A percentile compares a stretch with the other conserved stretches of the same genome.
These are phyloP conservation scores for Entomortierella parvispora DNA, from an alignment of 192 early-diverging fungal genomes.

Conservation along the genomic window DNA sequence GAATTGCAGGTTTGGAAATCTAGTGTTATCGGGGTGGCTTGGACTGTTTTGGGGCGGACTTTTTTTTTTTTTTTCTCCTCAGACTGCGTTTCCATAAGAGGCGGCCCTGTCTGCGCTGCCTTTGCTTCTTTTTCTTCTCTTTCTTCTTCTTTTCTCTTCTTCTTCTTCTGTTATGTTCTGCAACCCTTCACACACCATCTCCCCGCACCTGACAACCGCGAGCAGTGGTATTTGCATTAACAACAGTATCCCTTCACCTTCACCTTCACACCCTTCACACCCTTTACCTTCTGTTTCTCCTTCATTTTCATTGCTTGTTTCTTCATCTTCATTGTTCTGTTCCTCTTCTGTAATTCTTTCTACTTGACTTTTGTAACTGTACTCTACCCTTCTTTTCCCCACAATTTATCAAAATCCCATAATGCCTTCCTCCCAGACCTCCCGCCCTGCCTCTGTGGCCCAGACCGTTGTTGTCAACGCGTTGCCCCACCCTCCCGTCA, in stretches of 20 bases:
- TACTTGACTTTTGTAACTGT: constrained; percentile 17
- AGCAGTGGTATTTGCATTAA: constrained; percentile 1
- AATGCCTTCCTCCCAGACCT: constrained; percentile 11
- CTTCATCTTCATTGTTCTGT: neutral
- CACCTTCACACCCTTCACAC: neutral
- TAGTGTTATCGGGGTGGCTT: too few species aligned
- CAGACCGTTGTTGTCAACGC: constrained; percentile 6
- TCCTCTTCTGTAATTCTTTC: neutral
- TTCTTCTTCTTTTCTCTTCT: constrained; percentile 30
- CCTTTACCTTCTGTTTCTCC: neutral
- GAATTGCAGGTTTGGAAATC: too few species aligned
- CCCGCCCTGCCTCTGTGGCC: constrained; percentile 1
- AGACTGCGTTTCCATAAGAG: constrained; percentile 15
- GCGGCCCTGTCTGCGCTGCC: constrained; percentile 6
- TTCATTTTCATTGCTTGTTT: neutral
- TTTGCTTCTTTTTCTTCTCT: constrained; percentile 21
- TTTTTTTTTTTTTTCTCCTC: neutral
- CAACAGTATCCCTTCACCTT: constrained; percentile 1
- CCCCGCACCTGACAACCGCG: constrained; percentile 17
- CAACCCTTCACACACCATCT: constrained; percentile 35
- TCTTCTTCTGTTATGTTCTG: constrained; percentile 7
- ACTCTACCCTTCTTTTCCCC: neutral
- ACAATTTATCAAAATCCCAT: neutral
- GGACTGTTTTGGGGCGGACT: neutral
- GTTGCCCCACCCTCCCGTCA: constrained; percentile 41